Evolutionary conservation across 2,329 filamentous ascomycete genomes (phyloP).

Genomic region (Alternaria ethzedia): DNA sequence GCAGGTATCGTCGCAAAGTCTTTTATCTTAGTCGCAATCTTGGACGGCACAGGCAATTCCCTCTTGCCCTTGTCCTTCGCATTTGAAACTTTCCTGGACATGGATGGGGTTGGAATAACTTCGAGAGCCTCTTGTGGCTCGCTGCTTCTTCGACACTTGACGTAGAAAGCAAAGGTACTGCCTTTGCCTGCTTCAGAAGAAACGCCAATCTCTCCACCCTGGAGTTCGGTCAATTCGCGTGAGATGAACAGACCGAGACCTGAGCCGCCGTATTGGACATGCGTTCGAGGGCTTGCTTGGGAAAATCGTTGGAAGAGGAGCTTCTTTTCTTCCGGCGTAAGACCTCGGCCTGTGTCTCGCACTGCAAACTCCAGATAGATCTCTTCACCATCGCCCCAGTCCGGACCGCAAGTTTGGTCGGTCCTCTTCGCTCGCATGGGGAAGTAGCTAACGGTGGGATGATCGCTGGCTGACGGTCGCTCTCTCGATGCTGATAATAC

Average conservation of each 20-base stretch:
- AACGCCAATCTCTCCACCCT: slow-evolving; percentile 81
- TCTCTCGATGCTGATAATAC: slow-evolving; percentile 68
- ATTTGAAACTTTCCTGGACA: slow-evolving; percentile 40
- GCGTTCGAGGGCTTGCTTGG: slow-evolving; percentile 76
- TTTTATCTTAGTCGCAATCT: slow-evolving; percentile 36
- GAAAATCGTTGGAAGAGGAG: slow-evolving; percentile 79
- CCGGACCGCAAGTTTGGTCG: slow-evolving; percentile 58
- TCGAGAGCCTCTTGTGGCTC: slow-evolving; percentile 44
- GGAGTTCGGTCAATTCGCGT: slow-evolving; percentile 77
- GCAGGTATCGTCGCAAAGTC: slow-evolving; percentile 41
- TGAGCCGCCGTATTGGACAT: slow-evolving; percentile 79
- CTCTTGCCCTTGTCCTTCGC: slow-evolving; percentile 31
- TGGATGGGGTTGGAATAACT: slow-evolving; percentile 26
- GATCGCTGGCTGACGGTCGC: slow-evolving; percentile 54
- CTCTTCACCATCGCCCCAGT: slow-evolving; percentile 73
- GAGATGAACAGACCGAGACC: slow-evolving; percentile 82
- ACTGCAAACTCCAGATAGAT: slow-evolving; percentile 76
- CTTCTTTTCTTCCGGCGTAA: slow-evolving; percentile 74
- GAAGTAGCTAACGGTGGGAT: slow-evolving; percentile 65
- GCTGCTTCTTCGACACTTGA: slow-evolving; percentile 67
- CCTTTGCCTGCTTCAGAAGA: slow-evolving; percentile 70
- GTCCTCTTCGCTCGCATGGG: slow-evolving; percentile 60
- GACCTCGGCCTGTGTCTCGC: slow-evolving; percentile 76
- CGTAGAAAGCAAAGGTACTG: slow-evolving; percentile 78
- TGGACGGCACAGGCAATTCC: slow-evolving; percentile 7